phyloP scores from a whole-genome alignment of 2,329 filamentous ascomycete genomes.

The Penicillium brevicompactum region DNA sequence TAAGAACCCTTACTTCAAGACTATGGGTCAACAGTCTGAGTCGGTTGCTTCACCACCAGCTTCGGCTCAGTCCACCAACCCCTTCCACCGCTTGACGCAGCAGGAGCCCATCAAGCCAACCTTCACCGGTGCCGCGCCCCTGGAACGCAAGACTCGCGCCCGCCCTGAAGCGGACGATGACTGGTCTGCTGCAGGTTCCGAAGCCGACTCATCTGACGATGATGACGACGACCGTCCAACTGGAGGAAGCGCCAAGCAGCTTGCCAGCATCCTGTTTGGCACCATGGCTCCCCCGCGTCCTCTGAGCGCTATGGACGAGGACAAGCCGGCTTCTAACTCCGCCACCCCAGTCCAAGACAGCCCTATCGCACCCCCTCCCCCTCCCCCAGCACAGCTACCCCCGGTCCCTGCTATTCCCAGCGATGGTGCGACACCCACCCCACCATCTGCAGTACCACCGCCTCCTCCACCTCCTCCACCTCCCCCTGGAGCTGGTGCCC shows the following conservation, averaged over 20 bases:
- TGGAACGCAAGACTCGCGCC: constrained; percentile 53
- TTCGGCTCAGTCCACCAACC: constrained; percentile 79
- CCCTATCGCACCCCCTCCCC: constrained; percentile 43
- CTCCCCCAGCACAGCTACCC: constrained; percentile 49
- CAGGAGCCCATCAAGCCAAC: constrained; percentile 54
- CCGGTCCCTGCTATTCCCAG: constrained; percentile 33
- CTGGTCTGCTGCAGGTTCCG: constrained; percentile 79
- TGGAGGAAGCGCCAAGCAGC: constrained; percentile 81
- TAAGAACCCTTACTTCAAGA: constrained; percentile 93
- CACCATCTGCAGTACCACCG: constrained; percentile 31
- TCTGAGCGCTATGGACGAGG: constrained; percentile 73
- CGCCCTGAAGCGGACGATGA: constrained; percentile 69
- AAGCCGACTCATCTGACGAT: constrained; percentile 70
- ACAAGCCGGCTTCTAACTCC: constrained; percentile 58
- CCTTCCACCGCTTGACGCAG: constrained; percentile 82
- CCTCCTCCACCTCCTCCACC: constrained; percentile 42
- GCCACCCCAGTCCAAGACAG: constrained; percentile 48
- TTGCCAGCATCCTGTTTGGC: constrained; percentile 93
- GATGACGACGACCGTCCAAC: constrained; percentile 77
- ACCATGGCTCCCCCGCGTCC: constrained; percentile 94
- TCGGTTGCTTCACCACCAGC: constrained; percentile 48
- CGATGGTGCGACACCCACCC: constrained; percentile 25
- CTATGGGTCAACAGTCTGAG: constrained; percentile 71
- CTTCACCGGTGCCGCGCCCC: constrained; percentile 52
- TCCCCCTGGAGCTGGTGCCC: constrained; percentile 37